Base-by-base conservation (phyloP, 768 basidiomycete genomes). In the Pisolithus tinctorius region DNA sequence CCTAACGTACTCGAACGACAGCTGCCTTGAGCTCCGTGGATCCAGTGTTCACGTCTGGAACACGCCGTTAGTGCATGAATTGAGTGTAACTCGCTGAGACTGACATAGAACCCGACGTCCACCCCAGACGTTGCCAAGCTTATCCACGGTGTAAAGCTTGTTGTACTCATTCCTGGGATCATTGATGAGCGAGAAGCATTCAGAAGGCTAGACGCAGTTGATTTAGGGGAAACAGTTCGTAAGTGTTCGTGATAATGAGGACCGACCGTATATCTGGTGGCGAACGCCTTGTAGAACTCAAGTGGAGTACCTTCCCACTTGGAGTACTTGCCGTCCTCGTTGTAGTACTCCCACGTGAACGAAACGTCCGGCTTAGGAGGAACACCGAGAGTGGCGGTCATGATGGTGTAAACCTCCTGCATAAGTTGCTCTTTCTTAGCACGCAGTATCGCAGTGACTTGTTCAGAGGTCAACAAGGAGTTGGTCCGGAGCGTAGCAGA, bases 51-150 rank as follows among this genome's bases (percentile, higher is more conserved):
- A 94, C 93, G 62, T 96, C 92, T 92, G 55, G 17, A 3, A 34
- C 29, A 11, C 29, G n/a, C 16, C 6, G 7, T 46, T 29, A 46
- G 29, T 34, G 16, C 14, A 6, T 17, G 16, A 14, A 25, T 25
- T 14, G 30, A 6, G 27, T 38, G 26, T 8, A 52, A 17, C 7
- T 8, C 16, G 16, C 16, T 4, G 6, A 42, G 37, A 48, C 85
- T 67, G 63, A 95, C 91, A 96, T 29, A 85, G 76, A 25, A 97
- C 84, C 16, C 85, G 80, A 4, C 90, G 77, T 5, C 84, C 92
- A 54, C 88, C 88, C 85, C 88, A 92, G 47, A 98, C 73, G 61
- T 97, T 97, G 14, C 94, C 94, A 34, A 97, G 82, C 61, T 89
- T 86, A 60, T 94, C 84, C 16, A 97, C 93, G 1, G 92, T 92